Percentiles rank a stretch among this genome's conserved stretches.
Evolutionary conservation across 2,329 filamentous ascomycete species (phyloP).

Genomic region (Cordyceps sp.): DNA sequence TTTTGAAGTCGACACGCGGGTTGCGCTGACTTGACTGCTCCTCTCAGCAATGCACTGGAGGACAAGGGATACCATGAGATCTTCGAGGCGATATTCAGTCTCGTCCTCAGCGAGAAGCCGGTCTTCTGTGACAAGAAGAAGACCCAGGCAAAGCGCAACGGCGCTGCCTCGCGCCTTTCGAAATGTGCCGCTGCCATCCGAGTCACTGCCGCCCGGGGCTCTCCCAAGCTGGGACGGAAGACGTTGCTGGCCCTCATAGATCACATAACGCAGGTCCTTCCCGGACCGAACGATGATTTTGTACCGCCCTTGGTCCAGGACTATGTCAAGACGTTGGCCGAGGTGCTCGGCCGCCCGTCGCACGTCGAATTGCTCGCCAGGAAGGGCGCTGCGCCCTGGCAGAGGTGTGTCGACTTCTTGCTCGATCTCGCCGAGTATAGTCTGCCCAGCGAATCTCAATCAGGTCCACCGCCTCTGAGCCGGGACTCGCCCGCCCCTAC

Average conservation of each 20-base stretch:
- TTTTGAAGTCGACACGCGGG: too few relatives aligned
- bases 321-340: slow-evolving; percentile 61
- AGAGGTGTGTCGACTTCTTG: slow-evolving; percentile 53
- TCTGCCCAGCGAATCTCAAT: slow-evolving; percentile 19
- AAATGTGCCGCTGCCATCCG: slow-evolving; percentile 58
- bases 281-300: slow-evolving; percentile 40
- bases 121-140: slow-evolving; percentile 38
- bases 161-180: slow-evolving; percentile 40
- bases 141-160: slow-evolving; percentile 25
- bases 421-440: slow-evolving; percentile 39
- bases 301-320: slow-evolving; percentile 56
- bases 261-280: slow-evolving; percentile 64
- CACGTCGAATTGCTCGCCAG: slow-evolving; percentile 65
- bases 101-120: slow-evolving; percentile 49
- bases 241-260: slow-evolving; percentile 66
- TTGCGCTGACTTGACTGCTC: too few relatives aligned
- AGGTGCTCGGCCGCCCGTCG: slow-evolving; percentile 53
- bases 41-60: slow-evolving; percentile 32
- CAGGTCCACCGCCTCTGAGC: slow-evolving; percentile 1
- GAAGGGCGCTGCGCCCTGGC: slow-evolving; percentile 44
- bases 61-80: slow-evolving; percentile 72
- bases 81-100: slow-evolving; percentile 65
- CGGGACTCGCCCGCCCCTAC: slow-evolving; percentile 28
- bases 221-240: slow-evolving; percentile 52
- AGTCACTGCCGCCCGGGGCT: slow-evolving; percentile 51